phyloP scores from a whole-genome alignment of 2,329 filamentous ascomycete genomes.

The Cytospora schulzeri region DNA sequence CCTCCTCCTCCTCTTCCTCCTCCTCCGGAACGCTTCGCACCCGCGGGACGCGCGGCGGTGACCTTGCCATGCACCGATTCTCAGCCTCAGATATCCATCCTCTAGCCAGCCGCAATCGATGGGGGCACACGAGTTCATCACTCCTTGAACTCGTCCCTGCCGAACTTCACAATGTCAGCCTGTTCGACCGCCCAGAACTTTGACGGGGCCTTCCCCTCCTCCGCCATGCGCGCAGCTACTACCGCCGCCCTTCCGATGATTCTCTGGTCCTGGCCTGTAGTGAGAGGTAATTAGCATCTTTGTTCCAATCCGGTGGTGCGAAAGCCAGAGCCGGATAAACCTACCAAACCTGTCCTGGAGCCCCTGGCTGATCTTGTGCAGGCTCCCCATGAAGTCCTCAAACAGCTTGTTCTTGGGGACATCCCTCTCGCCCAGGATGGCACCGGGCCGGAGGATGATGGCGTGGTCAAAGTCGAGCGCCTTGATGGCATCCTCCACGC shows the following conservation, averaged over 20 bases:
- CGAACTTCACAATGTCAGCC: conserved; percentile 66
- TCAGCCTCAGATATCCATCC: not conserved
- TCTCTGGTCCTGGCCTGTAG: conserved; percentile 68
- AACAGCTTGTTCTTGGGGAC: conserved; percentile 57
- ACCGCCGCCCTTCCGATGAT: conserved; percentile 72
- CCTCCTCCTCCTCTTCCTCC: not conserved
- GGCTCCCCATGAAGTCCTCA: conserved; percentile 54
- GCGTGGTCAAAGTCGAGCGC: conserved; percentile 74
- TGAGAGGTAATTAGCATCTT: conserved; percentile 6
- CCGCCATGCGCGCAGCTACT: conserved; percentile 58
- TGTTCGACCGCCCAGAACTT: conserved; percentile 64
- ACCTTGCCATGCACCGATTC: not conserved
- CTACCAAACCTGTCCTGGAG: conserved; percentile 60
- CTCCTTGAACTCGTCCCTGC: conserved; percentile 58
- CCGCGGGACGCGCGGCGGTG: not conserved
- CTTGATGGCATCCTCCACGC: conserved; percentile 78
- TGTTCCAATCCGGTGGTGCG: too few relatives aligned
- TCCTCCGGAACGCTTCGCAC: not conserved
- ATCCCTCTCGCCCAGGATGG: conserved; percentile 73
- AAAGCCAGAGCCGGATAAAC: conserved; percentile 4
- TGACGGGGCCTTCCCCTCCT: conserved; percentile 59
- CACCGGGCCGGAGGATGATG: conserved; percentile 72
- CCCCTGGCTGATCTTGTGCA: conserved; percentile 56
- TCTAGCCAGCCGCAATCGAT: not conserved
- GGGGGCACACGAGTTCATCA: conserved; percentile 1